Percentiles rank a stretch among this genome's conserved stretches.
Evolutionary conservation across 2,329 filamentous ascomycete species (phyloP).

Genomic region (Ophiostoma sp.): DNA sequence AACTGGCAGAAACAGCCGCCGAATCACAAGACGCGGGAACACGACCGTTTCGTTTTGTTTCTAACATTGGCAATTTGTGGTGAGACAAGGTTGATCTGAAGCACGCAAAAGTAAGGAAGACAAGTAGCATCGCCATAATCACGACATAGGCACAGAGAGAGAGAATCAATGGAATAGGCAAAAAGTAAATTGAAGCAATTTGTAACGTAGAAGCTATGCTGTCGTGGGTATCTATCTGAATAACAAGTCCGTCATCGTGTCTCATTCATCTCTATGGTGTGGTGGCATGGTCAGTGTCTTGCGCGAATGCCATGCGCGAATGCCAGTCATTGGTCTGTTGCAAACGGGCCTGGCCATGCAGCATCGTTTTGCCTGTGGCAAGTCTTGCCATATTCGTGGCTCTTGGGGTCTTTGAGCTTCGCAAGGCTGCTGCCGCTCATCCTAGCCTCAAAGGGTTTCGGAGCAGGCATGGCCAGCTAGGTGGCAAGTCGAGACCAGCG

Average conservation of each 20-base stretch:
- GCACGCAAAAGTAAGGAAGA: background rate
- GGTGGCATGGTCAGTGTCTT: background rate
- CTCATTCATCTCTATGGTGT: constrained; percentile 3
- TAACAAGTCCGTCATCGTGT: constrained; percentile 5
- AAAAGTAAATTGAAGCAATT: background rate
- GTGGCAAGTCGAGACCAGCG: background rate
- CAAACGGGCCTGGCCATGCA: background rate
- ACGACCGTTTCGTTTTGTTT: constrained; percentile 3
- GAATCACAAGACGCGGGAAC: background rate
- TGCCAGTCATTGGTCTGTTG: background rate
- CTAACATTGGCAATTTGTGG: background rate
- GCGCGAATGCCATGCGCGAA: background rate
- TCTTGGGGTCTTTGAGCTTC: background rate
- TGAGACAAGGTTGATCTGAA: no score
- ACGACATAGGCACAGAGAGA: no score
- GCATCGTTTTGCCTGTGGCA: background rate
- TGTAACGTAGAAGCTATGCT: background rate
- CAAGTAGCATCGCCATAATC: background rate
- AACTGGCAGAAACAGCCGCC: background rate
- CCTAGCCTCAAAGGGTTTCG: background rate
- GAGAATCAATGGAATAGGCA: background rate
- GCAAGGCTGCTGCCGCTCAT: background rate
- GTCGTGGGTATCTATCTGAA: constrained; percentile 10
- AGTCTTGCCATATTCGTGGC: no score
- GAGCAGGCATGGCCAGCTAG: background rate